Evolutionary conservation across 441 rosid species (phyloP).

Genomic region (Pelargonium citronellum): DNA sequence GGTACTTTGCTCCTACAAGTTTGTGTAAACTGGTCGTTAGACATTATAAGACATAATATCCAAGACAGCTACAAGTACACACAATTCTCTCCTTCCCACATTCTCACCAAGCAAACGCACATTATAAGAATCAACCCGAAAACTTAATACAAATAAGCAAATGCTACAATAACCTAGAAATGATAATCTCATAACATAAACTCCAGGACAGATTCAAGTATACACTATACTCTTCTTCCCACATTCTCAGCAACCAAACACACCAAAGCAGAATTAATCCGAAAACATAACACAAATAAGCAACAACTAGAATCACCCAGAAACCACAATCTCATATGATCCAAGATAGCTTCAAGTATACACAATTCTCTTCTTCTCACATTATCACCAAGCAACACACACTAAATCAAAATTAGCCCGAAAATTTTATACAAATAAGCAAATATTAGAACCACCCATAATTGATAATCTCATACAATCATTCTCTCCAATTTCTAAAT

Average conservation of each 20-base stretch:
- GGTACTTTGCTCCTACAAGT: conserved; percentile 33
- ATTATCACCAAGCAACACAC: conserved; percentile 16
- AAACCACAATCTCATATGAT: not conserved
- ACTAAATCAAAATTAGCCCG: not conserved
- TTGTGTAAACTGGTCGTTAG: not conserved
- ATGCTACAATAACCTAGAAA: not conserved
- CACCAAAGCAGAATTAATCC: too few relatives aligned
- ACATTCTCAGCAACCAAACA: too few relatives aligned
- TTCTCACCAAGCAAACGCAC: conserved; percentile 16
- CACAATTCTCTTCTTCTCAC: not conserved
- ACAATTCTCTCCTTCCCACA: not conserved
- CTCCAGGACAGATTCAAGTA: conserved; percentile 1
- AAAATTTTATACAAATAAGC: not conserved
- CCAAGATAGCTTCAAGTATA: not conserved
- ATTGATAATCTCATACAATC: too few relatives aligned
- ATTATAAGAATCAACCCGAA: not conserved
- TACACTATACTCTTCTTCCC: not conserved
- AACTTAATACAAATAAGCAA: not conserved
- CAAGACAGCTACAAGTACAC: not conserved
- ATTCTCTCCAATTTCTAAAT: too few relatives aligned
- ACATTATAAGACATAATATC: not conserved
- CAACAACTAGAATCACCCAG: too few relatives aligned
- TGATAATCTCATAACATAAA: too few relatives aligned
- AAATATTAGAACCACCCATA: not conserved
- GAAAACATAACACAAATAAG: too few relatives aligned